A percentile compares a stretch with the other conserved stretches of the same genome.
phyloP scores from a whole-genome alignment of 1,139 yeast species.

The Suhomyces panamericanus region DNA sequence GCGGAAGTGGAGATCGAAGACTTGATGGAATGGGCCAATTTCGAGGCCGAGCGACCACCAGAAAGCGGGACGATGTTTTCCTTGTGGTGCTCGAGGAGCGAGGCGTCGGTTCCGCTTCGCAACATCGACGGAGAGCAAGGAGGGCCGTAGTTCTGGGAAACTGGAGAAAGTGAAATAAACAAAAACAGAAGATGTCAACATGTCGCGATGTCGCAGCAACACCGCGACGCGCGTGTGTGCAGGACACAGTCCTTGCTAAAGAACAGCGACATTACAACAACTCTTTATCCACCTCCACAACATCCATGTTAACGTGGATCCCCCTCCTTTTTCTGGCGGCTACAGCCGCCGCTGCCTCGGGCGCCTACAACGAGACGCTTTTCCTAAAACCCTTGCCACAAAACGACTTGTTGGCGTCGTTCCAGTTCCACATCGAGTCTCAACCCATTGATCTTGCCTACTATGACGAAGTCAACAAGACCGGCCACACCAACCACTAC shows the following conservation, averaged over 20 bases:
- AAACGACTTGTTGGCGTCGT: conserved; percentile 66
- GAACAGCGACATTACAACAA: not conserved
- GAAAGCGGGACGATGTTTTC: conserved; percentile 74
- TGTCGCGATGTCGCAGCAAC: conserved; percentile 6
- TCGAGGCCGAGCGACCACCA: conserved; percentile 70
- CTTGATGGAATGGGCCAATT: conserved; percentile 45
- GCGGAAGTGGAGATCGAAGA: conserved; percentile 14
- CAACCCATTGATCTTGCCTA: conserved; percentile 34
- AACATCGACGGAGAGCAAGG: not conserved
- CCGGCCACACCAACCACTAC: conserved; percentile 48
- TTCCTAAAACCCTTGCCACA: conserved; percentile 67
- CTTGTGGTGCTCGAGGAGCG: conserved; percentile 65
- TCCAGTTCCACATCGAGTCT: conserved; percentile 65
- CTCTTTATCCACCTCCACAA: not conserved
- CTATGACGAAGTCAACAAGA: conserved; percentile 25
- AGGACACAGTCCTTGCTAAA: too few relatives aligned
- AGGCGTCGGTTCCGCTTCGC: conserved; percentile 34
- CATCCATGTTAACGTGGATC: conserved; percentile 3
- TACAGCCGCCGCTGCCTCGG: conserved; percentile 9
- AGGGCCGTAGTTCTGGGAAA: not conserved
- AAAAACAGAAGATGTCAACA: conserved; percentile 1
- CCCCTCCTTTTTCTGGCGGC: conserved; percentile 5
- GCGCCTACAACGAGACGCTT: conserved; percentile 56
- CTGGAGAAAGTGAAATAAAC: not conserved
- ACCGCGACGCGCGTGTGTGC: not conserved